Evolutionary conservation across 2,329 filamentous ascomycete species (phyloP).

Genomic region (Cryphonectria japonica): DNA sequence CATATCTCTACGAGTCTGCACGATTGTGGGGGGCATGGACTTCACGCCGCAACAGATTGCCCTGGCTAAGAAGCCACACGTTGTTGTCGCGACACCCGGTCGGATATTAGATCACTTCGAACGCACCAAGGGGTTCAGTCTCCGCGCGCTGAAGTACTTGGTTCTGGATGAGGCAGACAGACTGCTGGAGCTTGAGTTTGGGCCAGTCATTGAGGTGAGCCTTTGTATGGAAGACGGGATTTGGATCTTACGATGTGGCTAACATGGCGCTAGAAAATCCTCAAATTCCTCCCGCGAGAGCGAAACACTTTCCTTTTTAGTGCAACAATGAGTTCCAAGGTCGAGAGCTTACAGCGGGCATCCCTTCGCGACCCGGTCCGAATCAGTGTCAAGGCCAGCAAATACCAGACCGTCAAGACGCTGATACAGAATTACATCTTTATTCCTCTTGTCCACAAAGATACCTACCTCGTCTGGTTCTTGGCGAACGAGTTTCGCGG

Average conservation of each 20-base stretch:
- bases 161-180: constrained; percentile 96
- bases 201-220: constrained; percentile 86
- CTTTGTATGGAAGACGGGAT: constrained; percentile 48
- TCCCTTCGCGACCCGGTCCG: constrained; percentile 82
- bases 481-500: constrained; percentile 79
- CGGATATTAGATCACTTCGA: constrained; percentile 89
- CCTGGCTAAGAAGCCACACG: constrained; percentile 92
- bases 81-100: constrained; percentile 90
- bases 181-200: constrained; percentile 84
- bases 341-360: constrained; percentile 89
- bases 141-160: constrained; percentile 80
- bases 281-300: constrained; percentile 82
- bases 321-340: constrained; percentile 91
- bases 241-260: neutral
- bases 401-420: constrained; percentile 90
- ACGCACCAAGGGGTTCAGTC: constrained; percentile 93
- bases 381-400: constrained; percentile 79
- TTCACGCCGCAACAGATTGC: constrained; percentile 93
- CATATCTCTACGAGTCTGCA: constrained; percentile 84
- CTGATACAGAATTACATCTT: constrained; percentile 86
- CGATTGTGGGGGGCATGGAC: constrained; percentile 91
- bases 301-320: constrained; percentile 87
- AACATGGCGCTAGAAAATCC: constrained; percentile 67
- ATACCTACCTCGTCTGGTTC: constrained; percentile 84
- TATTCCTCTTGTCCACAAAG: constrained; percentile 84